Base-by-base conservation (phyloP, 2,329 filamentous ascomycete genomes). In the Pleomassaria siparia region DNA sequence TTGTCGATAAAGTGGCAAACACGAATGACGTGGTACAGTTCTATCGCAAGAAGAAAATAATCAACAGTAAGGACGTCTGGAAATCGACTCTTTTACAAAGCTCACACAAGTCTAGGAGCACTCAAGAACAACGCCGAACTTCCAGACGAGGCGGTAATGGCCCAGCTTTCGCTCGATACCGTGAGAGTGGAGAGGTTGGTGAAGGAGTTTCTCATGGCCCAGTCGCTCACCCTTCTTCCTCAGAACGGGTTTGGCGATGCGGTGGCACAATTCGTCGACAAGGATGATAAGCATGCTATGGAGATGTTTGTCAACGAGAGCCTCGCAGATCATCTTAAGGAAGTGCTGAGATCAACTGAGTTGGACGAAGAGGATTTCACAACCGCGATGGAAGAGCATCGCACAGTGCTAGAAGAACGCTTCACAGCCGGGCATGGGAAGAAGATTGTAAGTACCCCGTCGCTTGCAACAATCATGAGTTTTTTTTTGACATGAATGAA, bases 221-320 rank as follows among this genome's bases (percentile, higher is more conserved):
- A 97, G 62, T 91, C 89, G 0, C 81, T 99, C 25, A 95, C 91
- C 48, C 94, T 99, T 40, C 79, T 99, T 0, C 94, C 94, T 0
- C 89, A 96, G 61, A 94, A 91, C 24, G 88, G 87, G 0, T 96
- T 99, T 63, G 88, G 91, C 13, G 91, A 97, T 63, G 94, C 94
- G 0, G 90, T 99, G 4, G 86, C 85, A 39, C 88, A 95, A 51
- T 99, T 94, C 60, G 90, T 99, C 21, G 86, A 91, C 67, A 97
- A 97, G 58, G 90, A 96, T 56, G 94, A 99, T 74, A 95, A 91
- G 65, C 86, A 94, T 60, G 90, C 90, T 2, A 90, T 97, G 85
- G 69, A 75, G 52, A 69, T 65, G 11, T 79, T 79, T 48, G 71
- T 79, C 7, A 65, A 71, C 4, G 69, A 75, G 4, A 74, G 69